These are phyloP conservation scores for Termitomyces bulborhizus DNA, from an alignment of 768 basidiomycete genomes.

Conservation along the genomic window DNA sequence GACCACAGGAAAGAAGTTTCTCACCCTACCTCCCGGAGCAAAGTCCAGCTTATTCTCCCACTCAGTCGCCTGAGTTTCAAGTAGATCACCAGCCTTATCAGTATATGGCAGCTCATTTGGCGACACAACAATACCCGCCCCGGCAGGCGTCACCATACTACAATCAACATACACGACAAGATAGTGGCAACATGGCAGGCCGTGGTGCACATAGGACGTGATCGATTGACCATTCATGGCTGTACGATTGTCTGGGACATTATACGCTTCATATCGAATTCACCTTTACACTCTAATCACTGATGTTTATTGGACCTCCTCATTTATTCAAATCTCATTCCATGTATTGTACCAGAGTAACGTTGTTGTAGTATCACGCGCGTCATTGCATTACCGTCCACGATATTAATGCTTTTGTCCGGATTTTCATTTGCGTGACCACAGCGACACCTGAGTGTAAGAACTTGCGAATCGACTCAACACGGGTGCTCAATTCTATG, in stretches of 20 bases:
- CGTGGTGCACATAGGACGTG: constrained; percentile 32
- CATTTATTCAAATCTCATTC: not conserved
- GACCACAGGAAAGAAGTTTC: constrained; percentile 42
- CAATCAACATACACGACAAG: constrained; percentile 20
- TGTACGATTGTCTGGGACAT: not conserved
- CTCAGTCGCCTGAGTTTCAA: constrained; percentile 18
- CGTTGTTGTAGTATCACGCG: not conserved
- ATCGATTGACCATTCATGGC: not conserved
- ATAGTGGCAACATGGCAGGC: constrained; percentile 30
- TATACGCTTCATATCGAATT: not conserved
- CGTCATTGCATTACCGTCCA: not conserved
- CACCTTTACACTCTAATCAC: not conserved
- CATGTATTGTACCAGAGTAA: constrained; percentile 7
- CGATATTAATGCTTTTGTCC: not conserved
- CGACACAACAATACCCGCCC: constrained; percentile 20
- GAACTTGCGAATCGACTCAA: too few species aligned
- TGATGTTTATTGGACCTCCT: not conserved
- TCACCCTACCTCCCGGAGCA: constrained; percentile 22
- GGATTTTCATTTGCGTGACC: not conserved
- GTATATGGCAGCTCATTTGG: constrained; percentile 4
- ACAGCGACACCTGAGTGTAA: too few species aligned
- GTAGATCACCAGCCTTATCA: constrained; percentile 13
- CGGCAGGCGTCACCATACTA: constrained; percentile 23
- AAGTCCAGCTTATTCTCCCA: constrained; percentile 22
- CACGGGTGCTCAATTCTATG: too few species aligned